A percentile compares a stretch with the other conserved stretches of the same genome.
These are phyloP conservation scores for Solanum neorickii DNA, from an alignment of 257 asterid species.

Conservation along the genomic window DNA sequence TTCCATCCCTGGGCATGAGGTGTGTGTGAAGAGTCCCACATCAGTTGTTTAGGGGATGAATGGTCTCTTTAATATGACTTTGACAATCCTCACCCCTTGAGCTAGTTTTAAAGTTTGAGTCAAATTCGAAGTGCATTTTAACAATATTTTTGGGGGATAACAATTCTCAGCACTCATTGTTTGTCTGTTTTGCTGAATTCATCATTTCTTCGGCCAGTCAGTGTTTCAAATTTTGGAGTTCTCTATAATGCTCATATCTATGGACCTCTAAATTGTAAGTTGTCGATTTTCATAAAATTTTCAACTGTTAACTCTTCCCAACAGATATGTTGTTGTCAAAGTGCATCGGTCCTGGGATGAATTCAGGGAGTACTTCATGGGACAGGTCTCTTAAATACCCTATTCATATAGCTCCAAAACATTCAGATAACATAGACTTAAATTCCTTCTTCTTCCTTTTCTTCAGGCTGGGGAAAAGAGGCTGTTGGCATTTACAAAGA, in stretches of 20 bases:
- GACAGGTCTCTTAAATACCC: conserved; percentile 42
- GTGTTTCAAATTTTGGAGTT: not conserved
- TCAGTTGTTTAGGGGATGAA: not conserved
- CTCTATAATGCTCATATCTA: not conserved
- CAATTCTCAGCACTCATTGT: not conserved
- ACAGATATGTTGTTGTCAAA: conserved; percentile 83
- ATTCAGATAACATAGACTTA: not conserved
- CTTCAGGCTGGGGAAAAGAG: conserved; percentile 75
- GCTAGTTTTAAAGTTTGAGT: not conserved
- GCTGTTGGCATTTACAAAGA: conserved; percentile 85
- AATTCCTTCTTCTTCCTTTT: conserved; percentile 10
- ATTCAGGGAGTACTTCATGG: conserved; percentile 61
- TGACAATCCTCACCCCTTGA: not conserved
- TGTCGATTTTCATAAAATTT: not conserved
- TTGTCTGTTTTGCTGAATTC: not conserved
- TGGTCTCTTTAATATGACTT: not conserved
- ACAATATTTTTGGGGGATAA: not conserved
- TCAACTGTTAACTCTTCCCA: conserved; percentile 30
- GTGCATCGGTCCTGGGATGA: conserved; percentile 85
- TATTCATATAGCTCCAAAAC: not conserved
- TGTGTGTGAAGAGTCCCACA: not conserved
- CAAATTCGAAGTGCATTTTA: not conserved
- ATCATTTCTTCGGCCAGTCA: not conserved
- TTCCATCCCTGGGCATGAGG: not conserved
- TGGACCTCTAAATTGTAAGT: not conserved